These are phyloP conservation scores for Pichia gijzeniarum DNA, from an alignment of 805 yeast species.

Conservation along the genomic window DNA sequence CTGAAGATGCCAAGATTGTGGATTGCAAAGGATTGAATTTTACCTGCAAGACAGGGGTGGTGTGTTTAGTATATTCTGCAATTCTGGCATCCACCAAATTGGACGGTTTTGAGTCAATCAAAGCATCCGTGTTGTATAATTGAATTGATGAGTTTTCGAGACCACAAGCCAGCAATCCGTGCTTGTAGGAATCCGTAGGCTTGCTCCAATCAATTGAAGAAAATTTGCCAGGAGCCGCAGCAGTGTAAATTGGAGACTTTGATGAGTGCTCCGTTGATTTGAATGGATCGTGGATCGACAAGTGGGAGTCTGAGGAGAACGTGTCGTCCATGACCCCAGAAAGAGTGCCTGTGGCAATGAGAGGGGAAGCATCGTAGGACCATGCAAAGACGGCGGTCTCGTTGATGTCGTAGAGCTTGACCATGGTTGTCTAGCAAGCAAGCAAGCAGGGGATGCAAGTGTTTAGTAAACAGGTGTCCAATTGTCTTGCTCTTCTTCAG, in stretches of 20 bases:
- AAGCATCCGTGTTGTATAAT: slow-evolving; percentile 61
- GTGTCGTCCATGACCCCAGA: slow-evolving; percentile 92
- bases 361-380: slow-evolving; percentile 73
- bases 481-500: no score
- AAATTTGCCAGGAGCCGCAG: slow-evolving; percentile 55
- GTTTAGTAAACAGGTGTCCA: no score
- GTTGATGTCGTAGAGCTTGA: slow-evolving; percentile 75
- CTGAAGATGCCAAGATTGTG: slow-evolving; percentile 78
- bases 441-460: no score
- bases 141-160: slow-evolving; percentile 76
- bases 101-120: slow-evolving; percentile 32
- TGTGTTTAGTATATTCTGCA: slow-evolving; percentile 51
- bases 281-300: slow-evolving; percentile 74
- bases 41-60: slow-evolving; percentile 63
- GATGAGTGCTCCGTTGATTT: slow-evolving; percentile 29
- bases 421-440: slow-evolving; percentile 43
- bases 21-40: slow-evolving; percentile 71
- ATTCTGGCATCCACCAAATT: slow-evolving; percentile 41
- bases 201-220: slow-evolving; percentile 81
- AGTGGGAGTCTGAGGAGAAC: slow-evolving; percentile 69
- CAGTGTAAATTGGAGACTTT: slow-evolving; percentile 35
- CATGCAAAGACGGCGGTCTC: slow-evolving; percentile 95
- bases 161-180: slow-evolving; percentile 76
- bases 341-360: slow-evolving; percentile 85
- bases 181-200: slow-evolving; percentile 41